These are phyloP conservation scores for Penicillium psychrosexuale DNA, from an alignment of 2,329 filamentous ascomycete genomes.

Conservation along the genomic window DNA sequence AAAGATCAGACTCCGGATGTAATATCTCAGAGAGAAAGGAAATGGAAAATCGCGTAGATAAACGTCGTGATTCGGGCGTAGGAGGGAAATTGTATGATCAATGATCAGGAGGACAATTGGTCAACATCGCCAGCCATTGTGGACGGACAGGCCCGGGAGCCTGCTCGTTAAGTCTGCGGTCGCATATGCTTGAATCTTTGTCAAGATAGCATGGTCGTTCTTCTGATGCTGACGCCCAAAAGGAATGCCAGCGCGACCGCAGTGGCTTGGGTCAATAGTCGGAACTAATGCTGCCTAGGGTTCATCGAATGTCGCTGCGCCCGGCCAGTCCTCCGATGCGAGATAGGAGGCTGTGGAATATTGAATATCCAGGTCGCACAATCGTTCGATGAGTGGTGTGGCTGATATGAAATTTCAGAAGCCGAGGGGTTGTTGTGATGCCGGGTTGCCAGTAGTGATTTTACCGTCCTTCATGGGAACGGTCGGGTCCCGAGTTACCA, in stretches of 20 bases:
- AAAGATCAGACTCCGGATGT: neutral
- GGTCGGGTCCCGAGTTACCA: conserved; percentile 35
- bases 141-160: neutral
- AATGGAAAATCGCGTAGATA: conserved; percentile 5
- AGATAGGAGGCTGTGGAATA: neutral
- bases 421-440: conserved; percentile 2
- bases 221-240: neutral
- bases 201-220: neutral
- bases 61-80: conserved; percentile 1
- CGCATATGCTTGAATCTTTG: neutral
- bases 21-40: conserved; percentile 6
- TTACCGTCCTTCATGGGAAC: conserved; percentile 34
- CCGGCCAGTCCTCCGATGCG: conserved; percentile 9
- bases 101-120: conserved; percentile 3
- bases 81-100: neutral
- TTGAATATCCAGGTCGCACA: conserved; percentile 10
- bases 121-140: conserved; percentile 4
- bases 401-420: neutral
- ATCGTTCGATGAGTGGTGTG: conserved; percentile 10
- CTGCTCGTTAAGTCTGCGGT: neutral
- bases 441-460: conserved; percentile 1
- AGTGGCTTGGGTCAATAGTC: conserved; percentile 5
- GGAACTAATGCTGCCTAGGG: conserved; percentile 1
- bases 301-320: conserved; percentile 5
- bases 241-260: conserved; percentile 7